phyloP scores from a whole-genome alignment of 75 land plant species.

The Picea glauca region DNA sequence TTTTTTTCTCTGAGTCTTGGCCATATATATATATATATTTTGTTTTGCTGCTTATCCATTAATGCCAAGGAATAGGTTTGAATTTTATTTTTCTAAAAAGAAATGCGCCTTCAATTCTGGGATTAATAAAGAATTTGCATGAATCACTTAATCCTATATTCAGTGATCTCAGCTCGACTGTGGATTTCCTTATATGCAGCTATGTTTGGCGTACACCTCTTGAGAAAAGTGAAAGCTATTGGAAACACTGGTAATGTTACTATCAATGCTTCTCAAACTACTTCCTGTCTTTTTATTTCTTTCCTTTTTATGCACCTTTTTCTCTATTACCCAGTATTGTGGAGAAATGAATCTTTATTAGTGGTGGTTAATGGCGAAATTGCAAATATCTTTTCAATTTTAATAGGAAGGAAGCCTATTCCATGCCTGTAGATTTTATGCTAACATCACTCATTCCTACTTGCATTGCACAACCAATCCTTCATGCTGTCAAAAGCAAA shows the following conservation, averaged over 20 bases:
- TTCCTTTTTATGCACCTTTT: neutral
- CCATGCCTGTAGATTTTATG: too few relatives aligned
- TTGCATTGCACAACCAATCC: too few relatives aligned
- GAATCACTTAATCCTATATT: neutral
- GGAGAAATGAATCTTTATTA: too few relatives aligned
- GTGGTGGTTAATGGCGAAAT: too few relatives aligned
- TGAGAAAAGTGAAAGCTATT: constrained; percentile 78
- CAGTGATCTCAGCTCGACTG: neutral
- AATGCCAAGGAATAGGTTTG: neutral
- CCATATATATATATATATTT: too few relatives aligned
- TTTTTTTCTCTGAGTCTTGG: too few relatives aligned
- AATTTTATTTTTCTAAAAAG: neutral
- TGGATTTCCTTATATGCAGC: constrained; percentile 35
- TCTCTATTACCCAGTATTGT: too few relatives aligned
- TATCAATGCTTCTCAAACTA: neutral
- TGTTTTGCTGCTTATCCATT: neutral
- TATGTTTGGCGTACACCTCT: constrained; percentile 78
- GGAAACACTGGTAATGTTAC: constrained; percentile 89
- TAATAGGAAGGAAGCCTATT: too few relatives aligned
- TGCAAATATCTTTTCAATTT: too few relatives aligned
- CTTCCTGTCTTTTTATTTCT: neutral
- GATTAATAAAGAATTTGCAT: neutral
- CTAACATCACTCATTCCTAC: too few relatives aligned
- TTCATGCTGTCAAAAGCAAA: too few relatives aligned
- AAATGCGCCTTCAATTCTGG: neutral